Conservation (phyloP, 257 asterid genomes). For the Ocimum tenuiflorum region DNA sequence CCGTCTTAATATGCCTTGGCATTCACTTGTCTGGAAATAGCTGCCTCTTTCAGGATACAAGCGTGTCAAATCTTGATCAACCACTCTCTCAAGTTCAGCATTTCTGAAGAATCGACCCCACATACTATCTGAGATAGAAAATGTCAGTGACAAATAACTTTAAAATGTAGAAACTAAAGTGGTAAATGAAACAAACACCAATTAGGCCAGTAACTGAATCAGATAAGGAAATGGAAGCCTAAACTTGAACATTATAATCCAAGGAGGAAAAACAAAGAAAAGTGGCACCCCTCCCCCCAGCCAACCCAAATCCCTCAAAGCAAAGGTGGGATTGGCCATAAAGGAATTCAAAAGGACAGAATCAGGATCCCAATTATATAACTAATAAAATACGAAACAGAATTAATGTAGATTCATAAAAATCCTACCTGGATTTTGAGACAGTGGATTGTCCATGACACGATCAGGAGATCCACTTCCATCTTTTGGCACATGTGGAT, state of each 20-base stretch:
- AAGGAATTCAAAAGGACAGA: background rate
- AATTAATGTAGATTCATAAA: background rate
- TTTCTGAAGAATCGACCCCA: slow-evolving; percentile 92
- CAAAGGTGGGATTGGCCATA: too few relatives aligned
- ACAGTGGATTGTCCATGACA: slow-evolving; percentile 85
- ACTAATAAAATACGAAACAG: background rate
- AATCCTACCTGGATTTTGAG: slow-evolving; percentile 77
- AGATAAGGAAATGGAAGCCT: background rate
- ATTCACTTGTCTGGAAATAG: slow-evolving; percentile 82
- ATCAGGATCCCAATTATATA: background rate
- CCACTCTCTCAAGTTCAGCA: slow-evolving; percentile 91
- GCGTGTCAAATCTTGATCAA: slow-evolving; percentile 92
- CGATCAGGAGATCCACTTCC: slow-evolving; percentile 64
- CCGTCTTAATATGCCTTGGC: slow-evolving; percentile 87
- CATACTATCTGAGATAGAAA: slow-evolving; percentile 67
- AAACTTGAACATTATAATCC: background rate
- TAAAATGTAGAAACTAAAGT: background rate
- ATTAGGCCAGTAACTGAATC: background rate
- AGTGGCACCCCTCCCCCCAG: background rate
- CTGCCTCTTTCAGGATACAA: slow-evolving; percentile 94
- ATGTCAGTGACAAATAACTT: background rate
- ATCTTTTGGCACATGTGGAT: slow-evolving; percentile 76
- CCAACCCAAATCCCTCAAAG: too few relatives aligned
- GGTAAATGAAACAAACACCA: too few relatives aligned
- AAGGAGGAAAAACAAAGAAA: background rate